Percentiles rank a stretch among this genome's conserved stretches.
Conservation (phyloP, 1,139 yeast genomes). For the Debaryomyces robertsiae region DNA sequence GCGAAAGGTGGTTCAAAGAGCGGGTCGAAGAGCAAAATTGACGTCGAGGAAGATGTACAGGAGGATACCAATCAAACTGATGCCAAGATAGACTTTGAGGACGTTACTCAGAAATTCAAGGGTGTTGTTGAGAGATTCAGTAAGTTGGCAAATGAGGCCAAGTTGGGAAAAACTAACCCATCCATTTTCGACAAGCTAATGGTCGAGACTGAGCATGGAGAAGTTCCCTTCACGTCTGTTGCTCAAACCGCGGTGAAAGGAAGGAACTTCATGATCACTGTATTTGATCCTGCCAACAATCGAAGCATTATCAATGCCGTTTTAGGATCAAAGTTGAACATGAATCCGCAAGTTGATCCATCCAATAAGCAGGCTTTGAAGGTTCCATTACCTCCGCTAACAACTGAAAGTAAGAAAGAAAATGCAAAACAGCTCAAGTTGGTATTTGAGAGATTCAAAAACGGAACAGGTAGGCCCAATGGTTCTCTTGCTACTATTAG, state of each 20-base stretch:
- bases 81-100: slow-evolving; percentile 36
- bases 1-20: slow-evolving; percentile 22
- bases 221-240: slow-evolving; percentile 55
- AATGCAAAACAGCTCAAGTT: slow-evolving; percentile 62
- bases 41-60: slow-evolving; percentile 19
- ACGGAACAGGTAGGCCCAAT: slow-evolving; percentile 45
- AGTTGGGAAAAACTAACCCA: slow-evolving; percentile 69
- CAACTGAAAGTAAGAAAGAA: slow-evolving; percentile 66
- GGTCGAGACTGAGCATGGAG: slow-evolving; percentile 53
- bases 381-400: slow-evolving; percentile 74
- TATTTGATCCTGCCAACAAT: slow-evolving; percentile 76
- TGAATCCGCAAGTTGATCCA: slow-evolving; percentile 79
- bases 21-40: slow-evolving; percentile 19
- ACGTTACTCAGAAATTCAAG: slow-evolving; percentile 50
- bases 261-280: slow-evolving; percentile 68
- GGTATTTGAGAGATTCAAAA: slow-evolving; percentile 63
- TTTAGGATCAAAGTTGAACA: slow-evolving; percentile 64
- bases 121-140: slow-evolving; percentile 53
- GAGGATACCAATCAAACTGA: slow-evolving; percentile 18
- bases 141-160: slow-evolving; percentile 60
- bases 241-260: slow-evolving; percentile 82
- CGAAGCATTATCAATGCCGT: slow-evolving; percentile 72
- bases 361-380: slow-evolving; percentile 71
- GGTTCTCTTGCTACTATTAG: slow-evolving; percentile 62
- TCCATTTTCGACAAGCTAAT: slow-evolving; percentile 62